Evolutionary conservation across 23 red algal species (phyloP).

Genomic region (Porphyridium purpureum): DNA sequence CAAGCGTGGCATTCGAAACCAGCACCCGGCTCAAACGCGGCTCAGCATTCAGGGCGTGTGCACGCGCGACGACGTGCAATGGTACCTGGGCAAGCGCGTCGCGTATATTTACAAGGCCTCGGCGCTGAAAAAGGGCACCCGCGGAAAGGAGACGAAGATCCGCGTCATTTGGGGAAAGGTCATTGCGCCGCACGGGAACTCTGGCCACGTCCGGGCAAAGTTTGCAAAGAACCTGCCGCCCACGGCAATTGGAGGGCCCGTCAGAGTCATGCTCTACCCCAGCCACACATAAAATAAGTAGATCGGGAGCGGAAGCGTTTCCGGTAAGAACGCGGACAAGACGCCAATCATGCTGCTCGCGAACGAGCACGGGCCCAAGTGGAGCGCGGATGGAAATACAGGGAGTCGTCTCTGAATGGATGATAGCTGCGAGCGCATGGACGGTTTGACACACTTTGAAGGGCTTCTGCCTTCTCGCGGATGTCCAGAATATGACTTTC

Average conservation of each 20-base stretch:
- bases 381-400: too few relatives aligned
- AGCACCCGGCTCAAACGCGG: conserved; percentile 67
- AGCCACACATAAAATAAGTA: conserved; percentile 51
- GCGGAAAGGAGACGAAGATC: conserved; percentile 35
- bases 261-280: conserved; percentile 98
- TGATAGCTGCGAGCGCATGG: too few relatives aligned
- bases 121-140: conserved; percentile 25
- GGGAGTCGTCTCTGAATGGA: too few relatives aligned
- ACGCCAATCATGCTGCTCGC: too few relatives aligned
- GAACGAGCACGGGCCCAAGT: too few relatives aligned
- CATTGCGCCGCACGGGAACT: conserved; percentile 89
- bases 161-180: conserved; percentile 95
- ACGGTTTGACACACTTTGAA: too few relatives aligned
- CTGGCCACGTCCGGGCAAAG: conserved; percentile 65
- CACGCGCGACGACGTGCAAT: conserved; percentile 42
- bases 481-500: too few relatives aligned
- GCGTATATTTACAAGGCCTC: conserved; percentile 93
- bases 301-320: background rate
- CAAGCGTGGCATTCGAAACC: conserved; percentile 59
- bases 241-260: conserved; percentile 61
- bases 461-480: too few relatives aligned
- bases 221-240: conserved; percentile 89
- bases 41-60: conserved; percentile 84
- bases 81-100: conserved; percentile 94
- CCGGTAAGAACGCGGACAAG: too few relatives aligned